phyloP scores from a whole-genome alignment of 768 basidiomycete genomes.

The Trametes cinnabarina region DNA sequence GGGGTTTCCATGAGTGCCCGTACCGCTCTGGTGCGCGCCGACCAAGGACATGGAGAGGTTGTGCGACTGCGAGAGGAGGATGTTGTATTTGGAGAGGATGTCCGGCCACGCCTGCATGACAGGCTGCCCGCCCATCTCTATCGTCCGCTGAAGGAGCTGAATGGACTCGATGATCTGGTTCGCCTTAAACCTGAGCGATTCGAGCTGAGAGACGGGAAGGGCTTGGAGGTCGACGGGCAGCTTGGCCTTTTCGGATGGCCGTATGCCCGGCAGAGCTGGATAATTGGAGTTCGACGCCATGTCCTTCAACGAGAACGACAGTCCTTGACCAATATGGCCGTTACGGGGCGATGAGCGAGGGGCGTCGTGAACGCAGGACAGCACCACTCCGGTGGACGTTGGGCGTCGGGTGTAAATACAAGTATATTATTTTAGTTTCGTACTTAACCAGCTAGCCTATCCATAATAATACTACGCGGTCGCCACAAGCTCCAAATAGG shows the following conservation, averaged over 20 bases:
- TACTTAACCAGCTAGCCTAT: too few relatives aligned
- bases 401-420: too few relatives aligned
- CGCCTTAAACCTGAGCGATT: constrained; percentile 74
- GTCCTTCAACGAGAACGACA: too few relatives aligned
- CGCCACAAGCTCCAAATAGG: neutral
- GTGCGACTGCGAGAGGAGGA: constrained; percentile 80
- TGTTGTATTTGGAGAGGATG: constrained; percentile 81
- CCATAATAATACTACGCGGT: too few relatives aligned
- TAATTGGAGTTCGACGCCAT: constrained; percentile 1
- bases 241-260: neutral
- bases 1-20: constrained; percentile 37
- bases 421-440: too few relatives aligned
- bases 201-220: constrained; percentile 66
- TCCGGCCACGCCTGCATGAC: constrained; percentile 86
- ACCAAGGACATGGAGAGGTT: constrained; percentile 67
- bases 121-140: constrained; percentile 54
- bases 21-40: constrained; percentile 25
- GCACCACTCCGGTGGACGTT: too few relatives aligned
- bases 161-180: constrained; percentile 81
- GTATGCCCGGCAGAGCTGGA: constrained; percentile 1
- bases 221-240: constrained; percentile 31
- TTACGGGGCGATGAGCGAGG: too few relatives aligned
- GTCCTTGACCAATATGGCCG: too few relatives aligned
- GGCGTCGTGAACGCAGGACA: too few relatives aligned
- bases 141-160: constrained; percentile 56